These are phyloP conservation scores for Talaromyces proteolyticus DNA, from an alignment of 495 filamentous ascomycete species.

Conservation along the genomic window DNA sequence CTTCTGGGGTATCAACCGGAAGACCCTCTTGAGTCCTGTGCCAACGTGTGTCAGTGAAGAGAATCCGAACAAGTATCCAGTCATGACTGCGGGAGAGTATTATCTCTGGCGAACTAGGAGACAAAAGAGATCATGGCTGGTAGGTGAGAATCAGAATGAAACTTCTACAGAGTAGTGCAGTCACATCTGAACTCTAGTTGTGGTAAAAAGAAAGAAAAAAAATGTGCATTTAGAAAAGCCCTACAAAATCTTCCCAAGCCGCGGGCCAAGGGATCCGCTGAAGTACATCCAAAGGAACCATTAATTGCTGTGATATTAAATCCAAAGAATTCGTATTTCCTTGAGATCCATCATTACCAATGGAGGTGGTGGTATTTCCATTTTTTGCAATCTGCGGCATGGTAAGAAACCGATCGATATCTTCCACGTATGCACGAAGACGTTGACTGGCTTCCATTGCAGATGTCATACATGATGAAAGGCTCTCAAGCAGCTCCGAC, in stretches of 20 bases:
- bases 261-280: neutral
- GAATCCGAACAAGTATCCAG: slow-evolving; percentile 15
- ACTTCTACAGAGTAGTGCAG: slow-evolving; percentile 1
- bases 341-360: neutral
- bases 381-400: neutral
- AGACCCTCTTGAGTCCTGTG: slow-evolving; percentile 14
- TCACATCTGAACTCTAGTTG: too few relatives aligned
- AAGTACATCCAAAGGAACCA: neutral
- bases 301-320: neutral
- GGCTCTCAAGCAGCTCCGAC: neutral
- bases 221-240: neutral
- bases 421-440: neutral
- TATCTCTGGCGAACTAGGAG: neutral
- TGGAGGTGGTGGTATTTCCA: neutral
- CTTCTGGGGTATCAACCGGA: slow-evolving; percentile 22
- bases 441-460: neutral
- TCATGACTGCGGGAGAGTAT: slow-evolving; percentile 15
- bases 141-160: slow-evolving; percentile 19
- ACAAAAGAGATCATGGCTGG: slow-evolving; percentile 12
- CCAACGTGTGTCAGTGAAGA: slow-evolving; percentile 10
- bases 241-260: neutral
- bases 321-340: neutral
- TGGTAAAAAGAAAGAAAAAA: neutral
- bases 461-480: neutral
- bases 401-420: neutral